Evolutionary conservation across 768 basidiomycete species (phyloP), one percentile per base, ranked within the genome.

Genomic region (Boletus vermiculosoides): DNA sequence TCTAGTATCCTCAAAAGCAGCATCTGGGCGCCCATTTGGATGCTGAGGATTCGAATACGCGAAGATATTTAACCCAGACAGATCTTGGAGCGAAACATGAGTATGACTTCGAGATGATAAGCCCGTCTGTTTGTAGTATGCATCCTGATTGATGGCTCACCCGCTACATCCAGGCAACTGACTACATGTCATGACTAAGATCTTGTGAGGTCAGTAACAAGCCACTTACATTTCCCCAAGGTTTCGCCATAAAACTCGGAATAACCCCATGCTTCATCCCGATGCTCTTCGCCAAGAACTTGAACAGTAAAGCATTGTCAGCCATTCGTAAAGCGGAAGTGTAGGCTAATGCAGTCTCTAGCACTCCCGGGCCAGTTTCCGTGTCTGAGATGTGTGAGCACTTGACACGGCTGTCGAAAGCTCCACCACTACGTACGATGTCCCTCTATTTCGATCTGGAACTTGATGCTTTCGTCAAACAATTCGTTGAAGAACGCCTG

Each of bases 181-280:
- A 40, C 11, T 10, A 39, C 12, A 34, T 28, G 54, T 60, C 36
- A 50, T 45, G 33, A 52, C 31, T 9, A 31, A 55, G 44, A 66
- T 34, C 47, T 47, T 28, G 34, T 20, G 34, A 39, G 41, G 18
- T 53, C 6, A 31, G 6, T 39, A 30, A 23, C 3, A 47, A 55
- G 9, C 34, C 13, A 77, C 88, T 67, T 66, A 94, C 94, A 66
- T 92, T 86, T 33, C 86, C 87, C 90, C 92, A 97, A 25, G 95
- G 95, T 66, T 98, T 98, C 0, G 95, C 94, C 96, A 98, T 98
- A 74, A 99, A 99, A 57, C 92, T 96, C 1, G 97, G 96, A 39
- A 93, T 82, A 54, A 99, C 78, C 10, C 89, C 90, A 61, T 90
- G 80, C 69, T 87, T 84, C 82, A 97, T 90, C 0, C 96, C 96